phyloP scores from a whole-genome alignment of 2,329 filamentous ascomycete species.

The Monilinia polystroma region DNA sequence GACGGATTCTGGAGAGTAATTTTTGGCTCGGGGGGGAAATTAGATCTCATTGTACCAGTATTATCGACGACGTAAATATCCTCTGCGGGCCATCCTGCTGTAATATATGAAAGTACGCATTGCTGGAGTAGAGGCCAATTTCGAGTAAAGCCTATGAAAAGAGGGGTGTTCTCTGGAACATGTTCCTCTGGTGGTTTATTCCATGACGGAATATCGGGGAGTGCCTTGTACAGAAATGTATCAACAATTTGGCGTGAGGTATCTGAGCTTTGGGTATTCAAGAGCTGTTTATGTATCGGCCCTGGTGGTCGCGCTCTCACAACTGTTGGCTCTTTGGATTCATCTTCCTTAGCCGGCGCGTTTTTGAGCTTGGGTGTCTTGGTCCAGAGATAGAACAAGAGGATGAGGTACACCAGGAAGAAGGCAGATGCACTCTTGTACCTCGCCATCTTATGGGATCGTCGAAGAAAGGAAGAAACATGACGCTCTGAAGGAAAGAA shows the following conservation, averaged over 20 bases:
- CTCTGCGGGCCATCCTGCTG: slow-evolving; percentile 56
- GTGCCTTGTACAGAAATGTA: slow-evolving; percentile 5
- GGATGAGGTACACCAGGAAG: not conserved
- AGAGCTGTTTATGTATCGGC: slow-evolving; percentile 12
- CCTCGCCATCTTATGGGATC: not conserved
- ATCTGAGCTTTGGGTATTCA: not conserved
- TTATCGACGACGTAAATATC: slow-evolving; percentile 61
- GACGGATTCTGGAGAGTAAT: slow-evolving; percentile 56
- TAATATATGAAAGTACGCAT: slow-evolving; percentile 56
- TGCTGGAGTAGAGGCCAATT: slow-evolving; percentile 56
- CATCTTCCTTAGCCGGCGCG: not conserved
- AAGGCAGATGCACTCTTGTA: slow-evolving; percentile 1
- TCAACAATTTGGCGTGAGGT: slow-evolving; percentile 1
- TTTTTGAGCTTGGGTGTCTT: not conserved
- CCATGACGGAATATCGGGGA: slow-evolving; percentile 37
- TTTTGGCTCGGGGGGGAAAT: slow-evolving; percentile 45
- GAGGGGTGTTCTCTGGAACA: slow-evolving; percentile 48
- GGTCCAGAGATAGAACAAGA: slow-evolving; percentile 8
- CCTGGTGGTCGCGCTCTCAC: slow-evolving; percentile 15
- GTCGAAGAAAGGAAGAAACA: not conserved
- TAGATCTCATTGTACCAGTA: slow-evolving; percentile 55
- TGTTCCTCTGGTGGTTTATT: slow-evolving; percentile 45
- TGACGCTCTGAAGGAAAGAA: not conserved
- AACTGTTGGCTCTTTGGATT: not conserved
- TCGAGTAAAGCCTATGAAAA: slow-evolving; percentile 59